Conservation (phyloP, 2,329 filamentous ascomycete species). For the Tolypocladium tundrense region DNA sequence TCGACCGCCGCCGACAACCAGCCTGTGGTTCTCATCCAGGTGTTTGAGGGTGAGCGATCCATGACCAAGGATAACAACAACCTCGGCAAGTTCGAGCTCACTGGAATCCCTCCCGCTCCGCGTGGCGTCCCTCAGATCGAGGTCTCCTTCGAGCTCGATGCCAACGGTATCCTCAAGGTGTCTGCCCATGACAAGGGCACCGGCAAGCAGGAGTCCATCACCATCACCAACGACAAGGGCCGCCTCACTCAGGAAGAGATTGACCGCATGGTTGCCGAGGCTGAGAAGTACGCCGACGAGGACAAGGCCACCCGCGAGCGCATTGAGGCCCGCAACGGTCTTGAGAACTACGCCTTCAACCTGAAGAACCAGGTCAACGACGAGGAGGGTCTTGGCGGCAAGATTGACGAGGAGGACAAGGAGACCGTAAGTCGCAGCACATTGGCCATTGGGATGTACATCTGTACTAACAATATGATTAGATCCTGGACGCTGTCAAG, state of each 20-base stretch:
- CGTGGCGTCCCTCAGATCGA: slow-evolving; percentile 97
- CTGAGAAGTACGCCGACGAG: slow-evolving; percentile 97
- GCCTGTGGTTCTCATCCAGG: slow-evolving; percentile 88
- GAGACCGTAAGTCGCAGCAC: slow-evolving; percentile 58
- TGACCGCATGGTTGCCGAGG: slow-evolving; percentile 97
- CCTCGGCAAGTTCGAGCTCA: slow-evolving; percentile 97
- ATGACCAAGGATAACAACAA: slow-evolving; percentile 97
- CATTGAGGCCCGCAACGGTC: slow-evolving; percentile 90
- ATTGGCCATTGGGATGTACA: neutral
- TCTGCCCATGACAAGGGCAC: slow-evolving; percentile 96
- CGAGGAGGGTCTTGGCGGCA: slow-evolving; percentile 90
- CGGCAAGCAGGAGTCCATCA: slow-evolving; percentile 94
- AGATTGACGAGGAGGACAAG: slow-evolving; percentile 98
- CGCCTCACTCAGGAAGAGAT: slow-evolving; percentile 95
- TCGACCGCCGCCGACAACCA: slow-evolving; percentile 96
- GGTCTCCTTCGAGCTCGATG: slow-evolving; percentile 94
- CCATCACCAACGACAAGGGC: slow-evolving; percentile 99
- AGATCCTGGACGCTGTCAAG: slow-evolving; percentile 92
- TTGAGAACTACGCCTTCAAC: slow-evolving; percentile 99
- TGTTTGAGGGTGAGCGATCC: slow-evolving; percentile 86
- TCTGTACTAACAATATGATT: slow-evolving; percentile 25
- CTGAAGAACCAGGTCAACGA: slow-evolving; percentile 99
- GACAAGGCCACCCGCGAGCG: slow-evolving; percentile 97
- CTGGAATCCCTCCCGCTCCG: slow-evolving; percentile 86
- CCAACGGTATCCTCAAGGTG: slow-evolving; percentile 97